Evolutionary conservation across 768 basidiomycete genomes (phyloP).

Genomic region (Cystobasidium ongulense): DNA sequence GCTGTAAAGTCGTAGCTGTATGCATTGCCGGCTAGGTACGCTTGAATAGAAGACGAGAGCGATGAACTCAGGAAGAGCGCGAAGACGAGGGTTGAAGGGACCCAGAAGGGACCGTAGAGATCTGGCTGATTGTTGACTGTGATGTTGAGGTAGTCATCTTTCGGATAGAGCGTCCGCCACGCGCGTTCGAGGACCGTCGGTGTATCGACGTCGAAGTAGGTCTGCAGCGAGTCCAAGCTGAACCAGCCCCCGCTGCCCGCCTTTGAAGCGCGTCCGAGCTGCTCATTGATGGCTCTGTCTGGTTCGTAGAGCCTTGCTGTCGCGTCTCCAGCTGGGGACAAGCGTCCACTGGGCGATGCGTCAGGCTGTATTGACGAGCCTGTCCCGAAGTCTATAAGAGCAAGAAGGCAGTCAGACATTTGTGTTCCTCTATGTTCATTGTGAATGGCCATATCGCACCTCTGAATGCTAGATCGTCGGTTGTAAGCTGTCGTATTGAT

Average conservation of each 20-base stretch:
- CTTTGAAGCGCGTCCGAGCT: slow-evolving; percentile 12
- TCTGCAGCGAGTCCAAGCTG: slow-evolving; percentile 76
- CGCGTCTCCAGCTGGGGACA: slow-evolving; percentile 21
- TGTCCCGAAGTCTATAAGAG: slow-evolving; percentile 28
- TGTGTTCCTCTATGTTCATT: neutral
- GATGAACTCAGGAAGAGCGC: slow-evolving; percentile 87
- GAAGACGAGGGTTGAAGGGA: slow-evolving; percentile 87
- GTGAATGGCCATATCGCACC: neutral
- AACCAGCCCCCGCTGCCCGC: slow-evolving; percentile 53
- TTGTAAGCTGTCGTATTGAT: neutral
- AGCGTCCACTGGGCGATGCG: neutral
- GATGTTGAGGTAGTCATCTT: slow-evolving; percentile 38
- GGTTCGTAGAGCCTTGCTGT: slow-evolving; percentile 24
- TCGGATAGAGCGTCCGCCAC: slow-evolving; percentile 40
- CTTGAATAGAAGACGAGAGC: slow-evolving; percentile 73
- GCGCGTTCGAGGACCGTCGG: slow-evolving; percentile 39
- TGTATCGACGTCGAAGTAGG: slow-evolving; percentile 73
- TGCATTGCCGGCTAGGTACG: slow-evolving; percentile 64
- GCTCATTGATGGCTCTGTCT: slow-evolving; percentile 10
- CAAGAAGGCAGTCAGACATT: neutral
- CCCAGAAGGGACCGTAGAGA: slow-evolving; percentile 70
- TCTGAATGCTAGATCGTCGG: slow-evolving; percentile 25
- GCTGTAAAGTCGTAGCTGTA: slow-evolving; percentile 80
- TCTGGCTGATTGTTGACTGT: slow-evolving; percentile 33
- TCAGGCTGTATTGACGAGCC: slow-evolving; percentile 23